Base-by-base conservation (phyloP, 2,329 filamentous ascomycete species). In the Penicillium sp. region DNA sequence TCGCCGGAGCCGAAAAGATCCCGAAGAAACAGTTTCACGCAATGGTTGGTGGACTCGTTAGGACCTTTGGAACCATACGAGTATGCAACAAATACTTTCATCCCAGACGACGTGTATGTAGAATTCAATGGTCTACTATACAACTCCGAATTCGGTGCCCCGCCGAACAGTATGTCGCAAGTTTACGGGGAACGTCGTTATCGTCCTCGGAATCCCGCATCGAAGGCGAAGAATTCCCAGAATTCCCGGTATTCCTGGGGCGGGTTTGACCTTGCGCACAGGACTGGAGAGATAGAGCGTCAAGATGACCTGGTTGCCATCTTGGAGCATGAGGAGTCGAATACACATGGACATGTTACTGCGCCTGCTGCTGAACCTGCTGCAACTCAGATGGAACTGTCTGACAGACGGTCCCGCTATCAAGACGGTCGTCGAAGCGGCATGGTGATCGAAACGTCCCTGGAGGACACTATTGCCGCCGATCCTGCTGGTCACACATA, bases 321-420 rank as follows among this genome's bases (percentile, higher is more conserved):
- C n/a, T 52, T 52, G 50, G 50, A 52, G 26, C 50, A 52, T 45
- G 50, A 52, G n/a, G 50, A 52, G 18, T 35, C 26, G 12, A 46
- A 52, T 7, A 45, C 33, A 42, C 42, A 52, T 30, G 50, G 23
- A 9, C 12, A 14, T 43, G 11, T 33, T 43, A 21, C 21, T n/a
- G 49, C 35, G 8, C 16, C 23, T 7, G 23, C 28, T 26, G 16
- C 11, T 40, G 35, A n/a, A 16, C 35, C 35, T n/a, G 35, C 35
- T n/a, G 16, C 8, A 40, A 9, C 40, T 45, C 50, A 2, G 12
- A 52, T 12, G 26, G 28, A 12, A 23, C 14, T 35, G 9, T 14
- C 50, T 18, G 18, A 28, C 9, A 30, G 50, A 28, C 33, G 18
- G 16, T 33, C 40, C 16, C 2, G 30, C 4, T 35, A 52, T 45